phyloP scores from a whole-genome alignment of 352 stramenopile species.

The Phytophthora foliorum region DNA sequence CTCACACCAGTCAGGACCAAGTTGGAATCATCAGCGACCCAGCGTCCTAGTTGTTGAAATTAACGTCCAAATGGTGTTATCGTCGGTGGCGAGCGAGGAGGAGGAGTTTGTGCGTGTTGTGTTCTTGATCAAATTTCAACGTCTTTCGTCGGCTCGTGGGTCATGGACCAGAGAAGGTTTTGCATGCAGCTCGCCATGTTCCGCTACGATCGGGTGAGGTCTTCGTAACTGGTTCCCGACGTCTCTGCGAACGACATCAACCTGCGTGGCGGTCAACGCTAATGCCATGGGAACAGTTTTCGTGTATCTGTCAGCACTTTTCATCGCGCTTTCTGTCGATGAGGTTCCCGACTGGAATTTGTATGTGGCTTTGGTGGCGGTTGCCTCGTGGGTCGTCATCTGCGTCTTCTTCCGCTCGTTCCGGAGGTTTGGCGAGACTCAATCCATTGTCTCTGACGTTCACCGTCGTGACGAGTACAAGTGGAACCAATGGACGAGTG shows the following conservation, averaged over 20 bases:
- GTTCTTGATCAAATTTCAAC: no score
- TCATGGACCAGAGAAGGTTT: slow-evolving; percentile 84
- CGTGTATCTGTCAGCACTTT: slow-evolving; percentile 63
- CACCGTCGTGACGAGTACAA: slow-evolving; percentile 79
- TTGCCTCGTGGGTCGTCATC: slow-evolving; percentile 32
- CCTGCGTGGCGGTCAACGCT: slow-evolving; percentile 74
- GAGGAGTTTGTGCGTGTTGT: no score
- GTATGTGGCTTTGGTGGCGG: slow-evolving; percentile 46
- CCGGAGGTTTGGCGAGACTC: slow-evolving; percentile 39
- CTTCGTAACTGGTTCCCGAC: slow-evolving; percentile 75
- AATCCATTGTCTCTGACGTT: slow-evolving; percentile 63
- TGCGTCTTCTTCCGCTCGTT: slow-evolving; percentile 61
- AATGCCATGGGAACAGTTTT: slow-evolving; percentile 72
- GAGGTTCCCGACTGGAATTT: slow-evolving; percentile 59
- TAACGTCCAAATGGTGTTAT: no score
- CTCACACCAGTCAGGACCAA: background rate
- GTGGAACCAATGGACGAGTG: slow-evolving; percentile 74
- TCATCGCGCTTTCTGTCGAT: slow-evolving; percentile 47
- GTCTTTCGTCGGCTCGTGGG: slow-evolving; percentile 80
- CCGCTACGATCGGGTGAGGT: no score
- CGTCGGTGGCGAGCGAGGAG: no score
- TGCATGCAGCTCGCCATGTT: no score
- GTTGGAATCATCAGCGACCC: background rate
- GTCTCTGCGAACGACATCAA: slow-evolving; percentile 66
- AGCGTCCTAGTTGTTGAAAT: background rate